A percentile compares a stretch with the other conserved stretches of the same genome.
Evolutionary conservation across 2,329 filamentous ascomycete genomes (phyloP).

Genomic region (Phialocephala subalpina): DNA sequence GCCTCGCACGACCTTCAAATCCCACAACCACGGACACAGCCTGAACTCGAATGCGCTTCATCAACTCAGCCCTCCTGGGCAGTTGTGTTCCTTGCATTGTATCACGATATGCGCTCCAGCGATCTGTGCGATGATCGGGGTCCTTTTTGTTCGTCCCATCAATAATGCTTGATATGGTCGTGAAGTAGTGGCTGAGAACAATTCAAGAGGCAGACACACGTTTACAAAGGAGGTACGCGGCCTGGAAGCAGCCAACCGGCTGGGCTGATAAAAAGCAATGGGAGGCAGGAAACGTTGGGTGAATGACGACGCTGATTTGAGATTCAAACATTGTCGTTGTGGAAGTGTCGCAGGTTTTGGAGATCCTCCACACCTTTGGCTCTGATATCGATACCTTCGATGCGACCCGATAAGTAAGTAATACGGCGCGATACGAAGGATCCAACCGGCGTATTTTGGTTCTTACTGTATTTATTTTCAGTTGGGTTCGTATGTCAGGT

Average conservation of each 20-base stretch:
- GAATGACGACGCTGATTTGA: conserved; percentile 15
- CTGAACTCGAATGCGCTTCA: conserved; percentile 16
- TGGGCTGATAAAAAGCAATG: neutral
- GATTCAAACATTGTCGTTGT: conserved; percentile 6
- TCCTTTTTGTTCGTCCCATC: neutral
- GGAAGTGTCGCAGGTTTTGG: conserved; percentile 10
- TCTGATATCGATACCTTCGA: neutral
- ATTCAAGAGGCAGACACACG: neutral
- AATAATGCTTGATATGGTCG: neutral
- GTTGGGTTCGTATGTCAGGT: conserved; percentile 2
- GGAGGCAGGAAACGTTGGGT: neutral
- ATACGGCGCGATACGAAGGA: conserved; percentile 6
- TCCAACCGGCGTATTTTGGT: neutral
- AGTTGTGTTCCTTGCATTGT: neutral
- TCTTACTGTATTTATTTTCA: conserved; percentile 8
- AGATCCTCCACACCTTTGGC: neutral
- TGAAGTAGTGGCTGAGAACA: conserved; percentile 4
- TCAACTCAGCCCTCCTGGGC: conserved; percentile 1
- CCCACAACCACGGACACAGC: conserved; percentile 8
- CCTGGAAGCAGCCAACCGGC: conserved; percentile 5
- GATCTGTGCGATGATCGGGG: neutral
- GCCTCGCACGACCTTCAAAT: conserved; percentile 9
- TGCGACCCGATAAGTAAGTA: neutral
- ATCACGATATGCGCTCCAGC: conserved; percentile 5
- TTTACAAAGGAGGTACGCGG: neutral